Conservation (phyloP, 1,139 yeast species). For the Pichia sp. region DNA sequence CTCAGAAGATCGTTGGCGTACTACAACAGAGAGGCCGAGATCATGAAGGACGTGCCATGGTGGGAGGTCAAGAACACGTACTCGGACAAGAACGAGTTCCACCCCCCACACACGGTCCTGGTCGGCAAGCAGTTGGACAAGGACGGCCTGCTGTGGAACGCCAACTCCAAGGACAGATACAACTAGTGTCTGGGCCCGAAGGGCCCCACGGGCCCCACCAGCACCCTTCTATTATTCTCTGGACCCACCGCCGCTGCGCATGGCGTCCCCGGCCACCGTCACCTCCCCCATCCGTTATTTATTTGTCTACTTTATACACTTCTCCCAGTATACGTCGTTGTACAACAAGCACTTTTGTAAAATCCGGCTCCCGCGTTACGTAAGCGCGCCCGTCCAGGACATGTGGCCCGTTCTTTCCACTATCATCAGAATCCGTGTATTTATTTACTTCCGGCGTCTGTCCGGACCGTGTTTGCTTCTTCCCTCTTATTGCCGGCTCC, state of each 20-base stretch:
- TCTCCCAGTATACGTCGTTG: background rate
- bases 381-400: too few species aligned
- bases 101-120: constrained; percentile 34
- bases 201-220: too few species aligned
- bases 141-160: constrained; percentile 27
- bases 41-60: constrained; percentile 55
- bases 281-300: constrained; percentile 1
- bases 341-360: too few species aligned
- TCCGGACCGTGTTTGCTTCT: too few species aligned
- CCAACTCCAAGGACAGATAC: constrained; percentile 31
- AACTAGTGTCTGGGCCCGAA: too few species aligned
- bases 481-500: too few species aligned
- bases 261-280: background rate
- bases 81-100: constrained; percentile 32
- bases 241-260: background rate
- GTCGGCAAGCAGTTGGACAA: constrained; percentile 33
- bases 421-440: too few species aligned
- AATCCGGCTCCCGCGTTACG: too few species aligned
- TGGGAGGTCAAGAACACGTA: constrained; percentile 47
- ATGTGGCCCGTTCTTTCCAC: too few species aligned
- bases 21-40: constrained; percentile 62
- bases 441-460: too few species aligned
- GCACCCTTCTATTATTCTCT: too few species aligned
- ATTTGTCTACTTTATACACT: constrained; percentile 5
- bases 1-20: constrained; percentile 71